Evolutionary conservation across 805 yeast species (phyloP), one percentile per base, ranked within the genome.

Genomic region (Zygosaccharomyces lentus): DNA sequence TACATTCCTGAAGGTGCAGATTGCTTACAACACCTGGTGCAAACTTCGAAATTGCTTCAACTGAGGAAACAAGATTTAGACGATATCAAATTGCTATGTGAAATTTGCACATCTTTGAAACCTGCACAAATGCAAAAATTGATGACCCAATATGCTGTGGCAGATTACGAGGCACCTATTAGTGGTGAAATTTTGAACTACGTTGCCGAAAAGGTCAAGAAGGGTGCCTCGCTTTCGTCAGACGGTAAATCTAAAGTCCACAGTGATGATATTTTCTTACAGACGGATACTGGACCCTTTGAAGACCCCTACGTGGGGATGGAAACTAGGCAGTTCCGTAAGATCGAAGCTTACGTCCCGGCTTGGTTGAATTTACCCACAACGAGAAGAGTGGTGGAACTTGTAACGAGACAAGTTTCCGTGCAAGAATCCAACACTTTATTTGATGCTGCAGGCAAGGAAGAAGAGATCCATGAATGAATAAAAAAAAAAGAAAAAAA

Each of bases 111-210:
- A 73, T 84, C 91, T 10, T 77, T 93, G 71, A 86, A 84, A 60
- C 97, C 99, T 21, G 81, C 86, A n/a, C 99, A 93, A 73, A 82
- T 93, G 57, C 98, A 93, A 71, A 87, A 87, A 67, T 73, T 93
- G 63, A 82, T 93, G 53, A 76, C 91, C 12, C 95, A 87, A 64
- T 93, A 95, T 63, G 81, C 81, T 52, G 85, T 84, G 53, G 96
- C 96, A 8, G 98, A 91, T 62, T 93, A 91, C 63, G 99, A 93
- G 70, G 78, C 88, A 2, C 97, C 98, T 36, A 82, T 91, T 50
- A 82, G 91, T 12, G 82, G 87, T 34, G 84, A 81, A 45, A 88
- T 90, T 43, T 75, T 87, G 52, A 81, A 82, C 57, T 82, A 81
- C 27, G 87, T 91, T 47, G 95, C 96, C 13, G 85, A 83, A 52